These are phyloP conservation scores for Herpotrichia juniperi DNA, from an alignment of 2,329 filamentous ascomycete species.

Conservation along the genomic window DNA sequence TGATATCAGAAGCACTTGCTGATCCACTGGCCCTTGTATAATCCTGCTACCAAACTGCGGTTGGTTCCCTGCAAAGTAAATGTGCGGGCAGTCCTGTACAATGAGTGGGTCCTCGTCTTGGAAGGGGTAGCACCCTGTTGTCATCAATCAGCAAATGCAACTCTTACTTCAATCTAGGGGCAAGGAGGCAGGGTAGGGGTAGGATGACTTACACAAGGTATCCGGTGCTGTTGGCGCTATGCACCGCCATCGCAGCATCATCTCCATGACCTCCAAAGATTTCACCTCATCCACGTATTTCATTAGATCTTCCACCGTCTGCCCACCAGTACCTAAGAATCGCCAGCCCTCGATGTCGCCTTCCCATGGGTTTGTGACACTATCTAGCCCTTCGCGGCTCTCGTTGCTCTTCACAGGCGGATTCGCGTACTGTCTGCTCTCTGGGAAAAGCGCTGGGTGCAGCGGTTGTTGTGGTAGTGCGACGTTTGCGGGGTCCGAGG, in stretches of 20 bases:
- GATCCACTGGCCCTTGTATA: constrained; percentile 68
- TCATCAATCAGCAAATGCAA: neutral
- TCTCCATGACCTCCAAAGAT: constrained; percentile 88
- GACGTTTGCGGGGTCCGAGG: constrained; percentile 84
- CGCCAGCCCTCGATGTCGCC: constrained; percentile 90
- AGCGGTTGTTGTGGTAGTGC: constrained; percentile 92
- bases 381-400: constrained; percentile 77
- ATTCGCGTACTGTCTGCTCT: constrained; percentile 70
- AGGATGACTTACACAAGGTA: constrained; percentile 75
- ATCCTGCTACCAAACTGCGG: constrained; percentile 75
- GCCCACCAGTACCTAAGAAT: constrained; percentile 83
- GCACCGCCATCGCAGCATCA: constrained; percentile 90
- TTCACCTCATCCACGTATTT: constrained; percentile 85
- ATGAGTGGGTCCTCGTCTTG: constrained; percentile 93
- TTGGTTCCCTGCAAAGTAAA: constrained; percentile 90
- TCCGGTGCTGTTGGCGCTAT: constrained; percentile 94
- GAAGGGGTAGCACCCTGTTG: constrained; percentile 88
- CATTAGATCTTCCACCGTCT: constrained; percentile 92
- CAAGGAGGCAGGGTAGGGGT: neutral
- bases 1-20: constrained; percentile 77
- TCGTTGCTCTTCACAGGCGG: constrained; percentile 48
- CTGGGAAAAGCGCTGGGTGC: constrained; percentile 88
- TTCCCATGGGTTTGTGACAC: constrained; percentile 92
- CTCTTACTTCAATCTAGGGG: neutral
- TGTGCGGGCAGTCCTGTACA: constrained; percentile 81